Conservation (phyloP, 2,329 filamentous ascomycete genomes). For the Monosporascus sp. region DNA sequence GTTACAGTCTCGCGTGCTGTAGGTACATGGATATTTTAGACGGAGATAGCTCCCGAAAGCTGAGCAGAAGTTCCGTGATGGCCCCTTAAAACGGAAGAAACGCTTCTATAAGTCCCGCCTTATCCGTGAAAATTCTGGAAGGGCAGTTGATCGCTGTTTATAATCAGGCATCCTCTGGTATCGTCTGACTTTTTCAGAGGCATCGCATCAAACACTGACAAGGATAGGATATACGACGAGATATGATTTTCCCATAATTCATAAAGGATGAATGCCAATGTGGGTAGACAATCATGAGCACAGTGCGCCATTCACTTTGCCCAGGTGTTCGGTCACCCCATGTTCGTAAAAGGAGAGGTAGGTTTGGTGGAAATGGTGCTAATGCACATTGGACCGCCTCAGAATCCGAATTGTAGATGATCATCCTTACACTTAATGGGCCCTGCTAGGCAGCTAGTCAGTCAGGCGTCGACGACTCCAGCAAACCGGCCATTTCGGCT, state of each 20-base stretch:
- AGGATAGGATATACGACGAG: background rate
- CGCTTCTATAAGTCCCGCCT: background rate
- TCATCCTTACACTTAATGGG: background rate
- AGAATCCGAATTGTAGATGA: background rate
- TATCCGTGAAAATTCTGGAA: background rate
- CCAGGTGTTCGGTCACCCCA: background rate
- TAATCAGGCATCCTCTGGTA: too few species aligned
- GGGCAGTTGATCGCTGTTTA: background rate
- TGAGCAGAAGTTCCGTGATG: background rate
- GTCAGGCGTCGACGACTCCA: background rate
- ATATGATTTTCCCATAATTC: background rate
- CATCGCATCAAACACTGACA: too few species aligned
- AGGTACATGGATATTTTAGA: background rate
- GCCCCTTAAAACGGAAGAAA: background rate
- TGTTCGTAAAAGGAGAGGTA: background rate
- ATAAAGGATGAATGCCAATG: too few species aligned
- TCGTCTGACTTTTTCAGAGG: too few species aligned
- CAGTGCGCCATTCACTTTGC: background rate
- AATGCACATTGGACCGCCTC: background rate
- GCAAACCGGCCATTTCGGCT: background rate
- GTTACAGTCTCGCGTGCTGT: background rate
- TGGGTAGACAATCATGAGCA: background rate
- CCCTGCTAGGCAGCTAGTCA: background rate
- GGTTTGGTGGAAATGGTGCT: background rate
- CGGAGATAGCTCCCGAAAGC: background rate